Conservation (phyloP, 495 filamentous ascomycete species). For the Podospora comata region DNA sequence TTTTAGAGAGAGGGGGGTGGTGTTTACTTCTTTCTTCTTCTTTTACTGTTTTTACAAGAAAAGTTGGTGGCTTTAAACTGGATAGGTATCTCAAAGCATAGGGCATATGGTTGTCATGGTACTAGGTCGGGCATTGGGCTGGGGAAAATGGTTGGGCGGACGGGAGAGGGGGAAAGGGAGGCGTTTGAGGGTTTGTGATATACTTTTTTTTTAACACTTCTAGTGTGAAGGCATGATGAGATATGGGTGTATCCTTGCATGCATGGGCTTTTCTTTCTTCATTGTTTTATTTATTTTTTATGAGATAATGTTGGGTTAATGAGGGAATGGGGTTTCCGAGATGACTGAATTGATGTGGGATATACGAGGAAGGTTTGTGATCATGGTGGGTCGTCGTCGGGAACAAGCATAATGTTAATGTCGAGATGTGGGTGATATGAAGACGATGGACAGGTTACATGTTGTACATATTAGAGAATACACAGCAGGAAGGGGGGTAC, state of each 20-base stretch:
- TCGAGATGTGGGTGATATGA: background rate
- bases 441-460: background rate
- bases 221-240: constrained; percentile 1
- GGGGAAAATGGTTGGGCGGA: background rate
- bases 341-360: background rate
- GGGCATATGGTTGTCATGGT: background rate
- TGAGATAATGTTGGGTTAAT: background rate
- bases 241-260: background rate
- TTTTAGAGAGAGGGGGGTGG: constrained; percentile 29
- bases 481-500: too few species aligned
- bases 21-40: constrained; percentile 10
- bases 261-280: background rate
- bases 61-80: background rate
- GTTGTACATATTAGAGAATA: background rate
- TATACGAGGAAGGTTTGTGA: background rate
- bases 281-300: background rate
- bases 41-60: constrained; percentile 3
- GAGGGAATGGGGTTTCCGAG: background rate
- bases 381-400: background rate
- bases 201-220: background rate
- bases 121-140: background rate
- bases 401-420: background rate
- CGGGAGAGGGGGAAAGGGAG: background rate
- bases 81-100: background rate
- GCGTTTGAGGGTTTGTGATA: too few species aligned